phyloP scores from a whole-genome alignment of 352 stramenopile genomes.

The Globisporangium solare region DNA sequence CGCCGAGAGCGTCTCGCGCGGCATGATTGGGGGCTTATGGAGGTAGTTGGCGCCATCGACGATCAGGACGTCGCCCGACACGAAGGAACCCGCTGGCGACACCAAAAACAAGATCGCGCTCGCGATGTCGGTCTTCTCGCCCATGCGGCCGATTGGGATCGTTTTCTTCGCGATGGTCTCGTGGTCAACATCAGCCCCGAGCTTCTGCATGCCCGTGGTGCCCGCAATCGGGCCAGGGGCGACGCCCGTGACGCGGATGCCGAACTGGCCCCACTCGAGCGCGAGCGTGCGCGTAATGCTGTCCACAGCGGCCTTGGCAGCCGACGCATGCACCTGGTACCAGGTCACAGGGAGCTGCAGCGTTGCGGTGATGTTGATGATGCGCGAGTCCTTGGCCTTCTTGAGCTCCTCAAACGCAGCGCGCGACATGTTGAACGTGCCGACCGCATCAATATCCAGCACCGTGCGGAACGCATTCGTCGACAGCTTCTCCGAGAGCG shows the following conservation, averaged over 20 bases:
- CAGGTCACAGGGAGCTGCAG: slow-evolving; percentile 90
- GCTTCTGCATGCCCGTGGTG: slow-evolving; percentile 92
- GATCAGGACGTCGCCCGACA: slow-evolving; percentile 80
- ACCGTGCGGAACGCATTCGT: slow-evolving; percentile 95
- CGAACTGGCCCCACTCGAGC: slow-evolving; percentile 95
- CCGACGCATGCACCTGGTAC: slow-evolving; percentile 94
- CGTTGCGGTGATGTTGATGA: slow-evolving; percentile 96
- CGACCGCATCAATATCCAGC: slow-evolving; percentile 95
- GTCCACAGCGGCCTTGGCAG: slow-evolving; percentile 94
- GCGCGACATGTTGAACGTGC: slow-evolving; percentile 95
- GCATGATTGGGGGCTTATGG: slow-evolving; percentile 65
- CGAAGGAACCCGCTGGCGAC: slow-evolving; percentile 67
- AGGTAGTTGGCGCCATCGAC: slow-evolving; percentile 84
- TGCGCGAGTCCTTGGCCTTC: slow-evolving; percentile 58
- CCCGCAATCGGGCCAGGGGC: slow-evolving; percentile 94
- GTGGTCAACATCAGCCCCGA: slow-evolving; percentile 57
- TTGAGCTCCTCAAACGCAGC: slow-evolving; percentile 84
- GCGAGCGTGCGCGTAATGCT: slow-evolving; percentile 92
- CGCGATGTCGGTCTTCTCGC: slow-evolving; percentile 82
- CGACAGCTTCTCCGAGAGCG: slow-evolving; percentile 78
- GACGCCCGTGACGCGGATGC: slow-evolving; percentile 92
- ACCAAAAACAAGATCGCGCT: slow-evolving; percentile 79
- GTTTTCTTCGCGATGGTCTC: slow-evolving; percentile 37
- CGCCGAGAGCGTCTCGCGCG: slow-evolving; percentile 55
- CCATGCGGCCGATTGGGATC: slow-evolving; percentile 75